Percentiles rank a stretch among this genome's conserved stretches.
Conservation (phyloP, 495 filamentous ascomycete species). For the Parachaetomium inaequale region DNA sequence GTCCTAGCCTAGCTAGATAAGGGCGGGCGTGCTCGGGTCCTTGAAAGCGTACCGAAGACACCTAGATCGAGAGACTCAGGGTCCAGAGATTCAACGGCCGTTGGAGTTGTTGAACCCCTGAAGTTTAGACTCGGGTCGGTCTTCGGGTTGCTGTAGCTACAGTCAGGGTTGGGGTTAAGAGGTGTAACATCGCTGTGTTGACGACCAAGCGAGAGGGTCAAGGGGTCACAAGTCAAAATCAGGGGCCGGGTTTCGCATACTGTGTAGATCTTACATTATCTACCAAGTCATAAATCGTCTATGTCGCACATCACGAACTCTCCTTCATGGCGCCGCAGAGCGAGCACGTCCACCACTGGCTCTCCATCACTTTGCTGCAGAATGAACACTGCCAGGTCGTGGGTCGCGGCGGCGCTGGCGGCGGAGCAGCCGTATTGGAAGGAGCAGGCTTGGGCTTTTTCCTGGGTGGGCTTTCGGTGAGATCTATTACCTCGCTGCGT, state of each 20-base stretch:
- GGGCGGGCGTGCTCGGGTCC: too few species aligned
- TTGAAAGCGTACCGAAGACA: too few species aligned
- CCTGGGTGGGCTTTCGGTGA: conserved; percentile 24
- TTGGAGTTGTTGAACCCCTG: too few species aligned
- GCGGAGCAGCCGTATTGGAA: conserved; percentile 31
- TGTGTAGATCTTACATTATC: not conserved
- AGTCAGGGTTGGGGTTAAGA: not conserved
- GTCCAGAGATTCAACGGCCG: too few species aligned
- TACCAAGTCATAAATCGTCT: not conserved
- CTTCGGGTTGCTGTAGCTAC: not conserved
- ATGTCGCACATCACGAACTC: conserved; percentile 34
- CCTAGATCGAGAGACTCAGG: too few species aligned
- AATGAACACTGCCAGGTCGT: conserved; percentile 66
- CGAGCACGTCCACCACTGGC: conserved; percentile 76
- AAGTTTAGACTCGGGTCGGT: too few species aligned
- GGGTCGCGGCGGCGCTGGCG: conserved; percentile 49
- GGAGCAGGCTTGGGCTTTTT: conserved; percentile 19
- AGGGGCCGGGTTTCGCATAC: not conserved
- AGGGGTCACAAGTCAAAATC: not conserved
- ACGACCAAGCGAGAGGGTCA: not conserved
- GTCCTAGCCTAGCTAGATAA: too few species aligned
- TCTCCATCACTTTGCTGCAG: conserved; percentile 64
- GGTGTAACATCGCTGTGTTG: not conserved
- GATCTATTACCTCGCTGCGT: conserved; percentile 30
- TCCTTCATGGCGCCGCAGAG: conserved; percentile 65